Evolutionary conservation across 768 basidiomycete genomes (phyloP), one percentile per base, ranked within the genome.

Genomic region (Xerocomellus intermedius): DNA sequence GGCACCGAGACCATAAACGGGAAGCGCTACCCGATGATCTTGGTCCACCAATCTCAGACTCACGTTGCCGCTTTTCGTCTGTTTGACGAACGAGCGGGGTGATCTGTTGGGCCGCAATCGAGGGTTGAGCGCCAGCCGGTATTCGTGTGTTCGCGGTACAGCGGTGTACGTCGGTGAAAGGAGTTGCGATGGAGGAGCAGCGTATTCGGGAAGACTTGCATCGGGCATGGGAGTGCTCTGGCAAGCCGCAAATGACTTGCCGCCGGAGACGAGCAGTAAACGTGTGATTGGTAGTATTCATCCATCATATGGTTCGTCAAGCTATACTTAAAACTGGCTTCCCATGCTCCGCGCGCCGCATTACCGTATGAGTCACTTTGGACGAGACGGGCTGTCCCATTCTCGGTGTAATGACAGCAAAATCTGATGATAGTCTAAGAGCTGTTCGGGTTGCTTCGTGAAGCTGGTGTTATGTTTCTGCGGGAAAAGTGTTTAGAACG

Each of bases 1-100:
- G 2, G 77, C 77, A 8, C 75, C 78, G 33, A 70, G 60, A 4
- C 82, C 82, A 65, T 88, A 89, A 12, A 79, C 74, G 3, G 88
- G 88, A n/a, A 85, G 61, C 8, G 66, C 63, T 7, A 68, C 70
- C 30, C 77, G 76, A 38, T 78, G 74, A 48, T 83, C 77, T 64
- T 87, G 86, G 12, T 75, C 79, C 17, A 57, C 68, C 42, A 89
- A 68, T 22, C 78, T 76, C 35, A 90, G 74, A 50, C 73, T 75
- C 30, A 80, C 70, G 33, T 75, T 77, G 5, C 84, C 81, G 46
- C 73, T 76, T 65, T 77, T 84, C 3, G 83, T 79, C 56, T 80
- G 77, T 67, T 89, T 89, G 50, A 82, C 73, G 59, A 84, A 86
- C 49, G 74, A 75, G 7, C 79, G 78, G 17, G 74, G 68, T 4